Evolutionary conservation across 306 rosid species (phyloP), one percentile per base, ranked within the genome.

Genomic region (Phaseolus lunatus): DNA sequence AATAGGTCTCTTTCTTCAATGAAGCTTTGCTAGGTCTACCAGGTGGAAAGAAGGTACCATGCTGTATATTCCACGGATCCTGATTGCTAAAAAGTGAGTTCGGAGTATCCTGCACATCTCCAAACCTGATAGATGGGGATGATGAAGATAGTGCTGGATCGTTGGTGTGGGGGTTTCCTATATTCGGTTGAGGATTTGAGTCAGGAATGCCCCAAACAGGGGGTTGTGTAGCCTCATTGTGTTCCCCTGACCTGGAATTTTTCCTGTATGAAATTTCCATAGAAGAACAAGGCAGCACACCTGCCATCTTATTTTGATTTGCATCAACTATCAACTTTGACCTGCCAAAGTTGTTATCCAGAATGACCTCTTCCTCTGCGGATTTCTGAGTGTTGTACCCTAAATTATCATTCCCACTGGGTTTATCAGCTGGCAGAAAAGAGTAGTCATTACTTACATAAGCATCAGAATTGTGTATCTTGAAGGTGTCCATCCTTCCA

Each of bases 51-150:
- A 85, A 91, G 64, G 90, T 70, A 37, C 88, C 87, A 1, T 89
- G 89, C 68, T 66, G 84, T 68, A 89, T 49, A 84, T 73, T 89
- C 98, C 98, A 94, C 50, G 92, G 96, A 87, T 92, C 96, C 63
- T 92, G 93, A 78, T 90, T 74, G 80, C 96, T 89, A 80, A 94
- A 90, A 52, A 94, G 90, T 78, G 96, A 94, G 84, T 89, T 88
- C 14, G 94, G 77, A 31, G 87, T 81, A 58, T 90, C 94, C 65
- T 76, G 93, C 68, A 84, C 70, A 71, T 89, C 88, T 71, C 85
- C 87, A 82, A 73, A 27, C 72, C 82, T 78, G 43, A 67, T 73
- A 58, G 96, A 63, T 37, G 81, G 71, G 76, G 89, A 77, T 10
- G 76, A 8, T 22, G 87, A 79, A 58, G 87, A 75, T 57, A 75